Evolutionary conservation across 169 alveolate species (phyloP), one percentile per base, ranked within the genome.

Genomic region (Cystoisospora suis): DNA sequence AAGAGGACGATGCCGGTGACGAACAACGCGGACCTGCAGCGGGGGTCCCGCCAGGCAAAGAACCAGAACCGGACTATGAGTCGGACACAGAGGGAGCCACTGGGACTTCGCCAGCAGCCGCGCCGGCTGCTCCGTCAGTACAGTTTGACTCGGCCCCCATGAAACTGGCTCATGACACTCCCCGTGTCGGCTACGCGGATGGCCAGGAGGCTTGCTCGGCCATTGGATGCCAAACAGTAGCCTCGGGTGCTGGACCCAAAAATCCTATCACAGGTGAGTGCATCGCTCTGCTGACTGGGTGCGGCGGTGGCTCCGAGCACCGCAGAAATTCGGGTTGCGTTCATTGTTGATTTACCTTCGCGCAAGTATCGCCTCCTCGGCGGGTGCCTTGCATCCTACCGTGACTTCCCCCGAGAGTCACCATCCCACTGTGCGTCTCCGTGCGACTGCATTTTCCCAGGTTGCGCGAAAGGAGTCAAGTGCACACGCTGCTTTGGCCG

Each of bases 201-300:
- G 83, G 58, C 1, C 83, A 72, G 27, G 83, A 72, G 3, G 83
- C 58, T 12, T 72, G 83, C n/a, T 36, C 47, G 38, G 47, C 83
- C 17, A 29, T 72, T 6, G 58, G 56, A 6, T 72, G 83, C 44
- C 34, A 47, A 27, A 29, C 59, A 36, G 83, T 72, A 2, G 56
- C 56, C 4, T 47, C 58, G 23, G 83, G 83, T 27, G 83, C 49
- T 3, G 83, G 49, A 7, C 56, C 83, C 36, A 72, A 20, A 72
- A 42, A 7, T 34, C 47, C 47, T 2, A 38, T 72, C 32, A 38
- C 83, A 72, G 83, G 83, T 72, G 44, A n/a, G n/a, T n/a, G n/a
- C n/a, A n/a, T n/a, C n/a, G n/a, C n/a, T n/a, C n/a, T n/a, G n/a
- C n/a, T n/a, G n/a, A n/a, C n/a, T n/a, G n/a, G n/a, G n/a, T n/a